phyloP scores from a whole-genome alignment of 129 eudicot genomes.

The Flaveria brownii region DNA sequence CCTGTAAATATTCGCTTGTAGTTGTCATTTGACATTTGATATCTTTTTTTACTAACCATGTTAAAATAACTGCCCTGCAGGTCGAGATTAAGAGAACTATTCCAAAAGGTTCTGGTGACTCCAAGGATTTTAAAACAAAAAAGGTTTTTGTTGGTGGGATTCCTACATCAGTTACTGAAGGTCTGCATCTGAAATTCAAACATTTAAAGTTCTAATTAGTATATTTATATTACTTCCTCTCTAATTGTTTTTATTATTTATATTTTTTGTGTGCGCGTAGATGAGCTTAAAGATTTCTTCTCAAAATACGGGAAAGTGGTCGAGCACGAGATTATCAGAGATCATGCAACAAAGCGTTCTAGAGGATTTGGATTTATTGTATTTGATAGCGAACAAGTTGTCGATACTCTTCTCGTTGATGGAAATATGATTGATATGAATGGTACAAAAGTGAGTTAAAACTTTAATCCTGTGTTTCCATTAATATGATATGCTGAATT shows the following conservation, averaged over 20 bases:
- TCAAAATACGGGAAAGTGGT: constrained; percentile 87
- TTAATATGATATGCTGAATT: too few relatives aligned
- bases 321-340: constrained; percentile 90
- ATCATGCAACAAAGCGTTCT: constrained; percentile 85
- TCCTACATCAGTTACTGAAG: constrained; percentile 83
- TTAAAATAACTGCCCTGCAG: constrained; percentile 30
- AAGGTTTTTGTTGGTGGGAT: constrained; percentile 97
- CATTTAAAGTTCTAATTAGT: not conserved
- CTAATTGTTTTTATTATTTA: not conserved
- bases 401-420: constrained; percentile 69
- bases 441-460: constrained; percentile 73
- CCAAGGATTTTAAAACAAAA: constrained; percentile 85
- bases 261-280: constrained; percentile 29
- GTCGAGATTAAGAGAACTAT: constrained; percentile 97
- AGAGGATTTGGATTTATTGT: constrained; percentile 95
- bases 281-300: constrained; percentile 78
- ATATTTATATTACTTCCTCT: not conserved
- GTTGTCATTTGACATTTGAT: too few relatives aligned
- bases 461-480: not conserved
- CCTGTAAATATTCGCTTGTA: too few relatives aligned
- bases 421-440: constrained; percentile 86
- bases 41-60: too few relatives aligned
- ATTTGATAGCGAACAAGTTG: constrained; percentile 79
- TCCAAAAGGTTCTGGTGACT: constrained; percentile 85
- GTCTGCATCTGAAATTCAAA: constrained; percentile 34